Evolutionary conservation across 2,329 filamentous ascomycete genomes (phyloP).

Genomic region (Calonectria leucothoes): DNA sequence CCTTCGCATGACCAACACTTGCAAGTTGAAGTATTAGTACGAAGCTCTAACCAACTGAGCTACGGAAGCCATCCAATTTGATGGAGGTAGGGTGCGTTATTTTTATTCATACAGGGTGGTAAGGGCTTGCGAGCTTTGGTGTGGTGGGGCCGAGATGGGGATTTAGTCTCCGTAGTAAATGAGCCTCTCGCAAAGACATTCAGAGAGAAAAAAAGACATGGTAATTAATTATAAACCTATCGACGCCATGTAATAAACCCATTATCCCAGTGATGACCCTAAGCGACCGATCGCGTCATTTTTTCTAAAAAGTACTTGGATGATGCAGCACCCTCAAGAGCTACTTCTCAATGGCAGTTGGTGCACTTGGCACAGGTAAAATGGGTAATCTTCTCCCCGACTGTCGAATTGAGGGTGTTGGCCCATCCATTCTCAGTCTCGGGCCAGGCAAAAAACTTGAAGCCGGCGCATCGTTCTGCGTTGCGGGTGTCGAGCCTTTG

Average conservation of each 20-base stretch:
- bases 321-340: background rate
- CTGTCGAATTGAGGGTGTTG: slow-evolving; percentile 32
- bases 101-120: rapidly evolving
- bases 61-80: slow-evolving; percentile 42
- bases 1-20: slow-evolving; percentile 44
- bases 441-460: slow-evolving; percentile 40
- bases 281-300: background rate
- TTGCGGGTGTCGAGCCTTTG: slow-evolving; percentile 17
- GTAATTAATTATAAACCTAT: background rate
- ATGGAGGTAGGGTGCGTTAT: background rate
- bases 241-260: background rate
- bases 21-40: slow-evolving; percentile 41
- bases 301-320: background rate
- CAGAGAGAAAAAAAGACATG: background rate
- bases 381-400: slow-evolving; percentile 34
- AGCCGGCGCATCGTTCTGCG: slow-evolving; percentile 20
- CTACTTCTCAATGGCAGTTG: slow-evolving; percentile 30
- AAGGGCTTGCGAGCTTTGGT: background rate
- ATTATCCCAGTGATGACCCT: background rate
- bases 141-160: background rate
- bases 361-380: slow-evolving; percentile 41
- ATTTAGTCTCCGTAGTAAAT: background rate
- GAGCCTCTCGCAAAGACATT: background rate
- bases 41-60: slow-evolving; percentile 47
- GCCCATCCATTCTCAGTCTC: slow-evolving; percentile 37